phyloP scores from a whole-genome alignment of 495 filamentous ascomycete genomes.

The Talaromyces wortmannii region DNA sequence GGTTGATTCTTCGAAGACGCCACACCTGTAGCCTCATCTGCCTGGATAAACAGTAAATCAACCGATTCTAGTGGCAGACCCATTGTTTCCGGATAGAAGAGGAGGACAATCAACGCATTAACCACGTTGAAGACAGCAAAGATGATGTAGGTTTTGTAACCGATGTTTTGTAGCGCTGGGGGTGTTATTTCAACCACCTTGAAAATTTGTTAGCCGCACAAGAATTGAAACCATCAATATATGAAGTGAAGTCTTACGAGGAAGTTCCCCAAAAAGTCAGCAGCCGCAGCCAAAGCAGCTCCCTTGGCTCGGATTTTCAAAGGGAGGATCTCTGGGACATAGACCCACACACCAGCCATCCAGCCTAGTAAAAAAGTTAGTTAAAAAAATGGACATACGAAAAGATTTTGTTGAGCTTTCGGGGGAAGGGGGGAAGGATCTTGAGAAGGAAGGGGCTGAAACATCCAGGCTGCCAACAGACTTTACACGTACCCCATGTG shows the following conservation, averaged over 20 bases:
- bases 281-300: constrained; percentile 28
- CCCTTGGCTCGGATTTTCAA: constrained; percentile 46
- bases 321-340: constrained; percentile 34
- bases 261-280: constrained; percentile 13
- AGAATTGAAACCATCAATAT: neutral
- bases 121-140: constrained; percentile 55
- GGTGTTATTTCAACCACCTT: constrained; percentile 33
- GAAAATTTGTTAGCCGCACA: constrained; percentile 10
- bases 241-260: constrained; percentile 4
- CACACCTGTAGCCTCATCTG: constrained; percentile 5
- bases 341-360: constrained; percentile 10
- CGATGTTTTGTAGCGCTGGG: constrained; percentile 25
- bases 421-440: no score
- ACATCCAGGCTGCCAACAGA: no score
- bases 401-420: no score
- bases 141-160: constrained; percentile 18
- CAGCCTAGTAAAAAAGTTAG: constrained; percentile 8
- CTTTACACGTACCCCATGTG: constrained; percentile 18
- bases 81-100: constrained; percentile 66
- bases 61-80: constrained; percentile 67
- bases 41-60: constrained; percentile 51
- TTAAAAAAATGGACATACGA: neutral
- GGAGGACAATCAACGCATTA: constrained; percentile 66
- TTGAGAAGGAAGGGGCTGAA: no score
- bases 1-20: constrained; percentile 6